Base-by-base conservation (phyloP, 2,329 filamentous ascomycete species). In the Leptographium galeiforme region DNA sequence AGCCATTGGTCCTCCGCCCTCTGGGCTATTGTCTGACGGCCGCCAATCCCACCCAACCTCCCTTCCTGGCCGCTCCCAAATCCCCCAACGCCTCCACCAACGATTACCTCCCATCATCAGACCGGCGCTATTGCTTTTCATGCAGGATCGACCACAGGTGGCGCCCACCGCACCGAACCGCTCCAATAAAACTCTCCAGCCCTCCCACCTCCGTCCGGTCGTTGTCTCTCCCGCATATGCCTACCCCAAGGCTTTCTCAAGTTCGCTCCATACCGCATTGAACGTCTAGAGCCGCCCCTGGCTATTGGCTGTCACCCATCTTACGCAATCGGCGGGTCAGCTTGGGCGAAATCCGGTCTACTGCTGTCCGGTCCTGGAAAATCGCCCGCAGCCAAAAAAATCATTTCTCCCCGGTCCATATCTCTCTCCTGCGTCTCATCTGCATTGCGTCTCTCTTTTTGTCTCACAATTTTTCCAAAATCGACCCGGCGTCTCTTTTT, bases 361-460 rank as follows among this genome's bases (percentile, higher is more conserved):
- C 32, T 38, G 30, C n/a, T 10, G 10, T 33, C 44, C 25, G 30
- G 38, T 53, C 30, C 41, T 18, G 41, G 44, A 36, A 55, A 55
- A 50, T 52, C 40, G 39, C 45, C 45, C 46, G 34, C 50, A 46
- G 45, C 53, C 50, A 51, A 40, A 51, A 49, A 39, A n/a, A n/a
- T n/a, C 2, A 40, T 13, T 33, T 25, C 25, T 25, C 25, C 25
- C 25, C 25, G 25, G 25, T 25, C 25, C 25, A 25, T 25, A 25
- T 25, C 25, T 25, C 25, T 25, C 25, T 25, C 25, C 25, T 25
- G 25, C 25, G 25, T 36, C 34, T 13, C 34, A 36, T 6, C 34
- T 36, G 34, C 34, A 4, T 13, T 36, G 34, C 34, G 8, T 36
- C 34, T 36, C 25, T 25, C 25, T 25, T 25, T 25, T 25, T 25